A percentile compares a stretch with the other conserved stretches of the same genome.
These are phyloP conservation scores for Sequoiadendron giganteum DNA, from an alignment of 75 land plant genomes.

Conservation along the genomic window DNA sequence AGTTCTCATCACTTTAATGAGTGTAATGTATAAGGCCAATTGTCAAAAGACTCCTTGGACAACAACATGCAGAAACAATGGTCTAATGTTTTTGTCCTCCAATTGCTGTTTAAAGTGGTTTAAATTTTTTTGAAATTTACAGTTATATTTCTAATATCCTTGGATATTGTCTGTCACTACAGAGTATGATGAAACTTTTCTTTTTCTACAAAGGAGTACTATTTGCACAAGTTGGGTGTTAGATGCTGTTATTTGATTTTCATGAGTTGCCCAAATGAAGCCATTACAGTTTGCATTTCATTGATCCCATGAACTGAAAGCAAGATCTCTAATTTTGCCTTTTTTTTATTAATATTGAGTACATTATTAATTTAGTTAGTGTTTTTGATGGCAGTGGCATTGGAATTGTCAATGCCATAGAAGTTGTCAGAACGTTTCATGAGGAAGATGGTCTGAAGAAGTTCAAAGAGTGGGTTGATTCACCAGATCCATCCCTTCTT, in stretches of 20 bases:
- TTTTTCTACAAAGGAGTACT: not conserved
- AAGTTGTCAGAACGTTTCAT: conserved; percentile 95
- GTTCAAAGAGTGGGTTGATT: conserved; percentile 89
- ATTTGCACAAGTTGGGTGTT: not conserved
- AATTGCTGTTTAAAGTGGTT: not conserved
- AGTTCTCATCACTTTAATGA: not conserved
- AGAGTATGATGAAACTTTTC: not conserved
- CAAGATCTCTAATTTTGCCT: not conserved
- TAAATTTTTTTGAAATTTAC: not conserved
- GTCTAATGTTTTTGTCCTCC: not conserved
- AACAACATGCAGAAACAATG: not conserved
- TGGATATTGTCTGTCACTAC: not conserved
- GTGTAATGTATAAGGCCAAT: not conserved
- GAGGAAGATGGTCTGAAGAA: conserved; percentile 83
- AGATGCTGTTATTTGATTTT: not conserved
- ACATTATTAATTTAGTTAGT: not conserved
- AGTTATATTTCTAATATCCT: not conserved
- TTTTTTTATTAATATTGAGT: not conserved
- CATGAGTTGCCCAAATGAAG: not conserved
- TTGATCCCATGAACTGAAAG: not conserved
- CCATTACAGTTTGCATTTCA: not conserved
- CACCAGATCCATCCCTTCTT: conserved; percentile 81
- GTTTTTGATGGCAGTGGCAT: conserved; percentile 66
- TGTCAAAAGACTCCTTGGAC: not conserved
- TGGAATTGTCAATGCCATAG: conserved; percentile 99